Conservation (phyloP, 768 basidiomycete species). For the Ephemerocybe angulata region DNA sequence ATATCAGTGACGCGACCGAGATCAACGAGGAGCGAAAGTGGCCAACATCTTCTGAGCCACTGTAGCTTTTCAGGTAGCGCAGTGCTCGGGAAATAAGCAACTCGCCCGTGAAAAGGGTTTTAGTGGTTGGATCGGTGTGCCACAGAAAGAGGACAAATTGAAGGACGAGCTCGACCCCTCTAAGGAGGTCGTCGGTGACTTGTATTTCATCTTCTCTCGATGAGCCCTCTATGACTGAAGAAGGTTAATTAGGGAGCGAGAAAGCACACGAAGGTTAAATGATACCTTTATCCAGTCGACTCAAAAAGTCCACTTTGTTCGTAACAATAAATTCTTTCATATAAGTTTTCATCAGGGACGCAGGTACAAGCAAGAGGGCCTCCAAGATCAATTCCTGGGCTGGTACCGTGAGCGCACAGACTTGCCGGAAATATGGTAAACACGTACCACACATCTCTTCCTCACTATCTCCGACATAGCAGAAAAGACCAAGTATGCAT, state of each 20-base stretch:
- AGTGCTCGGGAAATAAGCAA: not conserved
- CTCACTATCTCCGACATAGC: not conserved
- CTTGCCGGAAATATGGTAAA: not conserved
- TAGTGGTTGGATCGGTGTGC: not conserved
- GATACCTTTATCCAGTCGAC: not conserved
- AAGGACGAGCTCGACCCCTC: not conserved
- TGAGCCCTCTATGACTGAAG: too few relatives aligned
- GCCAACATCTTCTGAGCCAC: not conserved
- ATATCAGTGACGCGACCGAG: not conserved
- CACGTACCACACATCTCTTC: not conserved
- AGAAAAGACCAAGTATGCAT: not conserved
- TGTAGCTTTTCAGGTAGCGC: not conserved
- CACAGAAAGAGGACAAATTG: not conserved
- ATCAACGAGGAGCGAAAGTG: not conserved
- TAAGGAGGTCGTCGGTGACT: not conserved
- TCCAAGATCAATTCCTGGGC: not conserved
- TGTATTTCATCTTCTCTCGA: too few relatives aligned
- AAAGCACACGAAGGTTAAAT: not conserved
- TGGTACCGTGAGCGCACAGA: not conserved
- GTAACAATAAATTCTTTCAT: not conserved
- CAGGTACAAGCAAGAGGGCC: not conserved
- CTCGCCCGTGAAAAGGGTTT: not conserved
- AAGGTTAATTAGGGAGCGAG: not conserved
- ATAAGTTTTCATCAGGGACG: not conserved
- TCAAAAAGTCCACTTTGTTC: not conserved